Percentiles rank a stretch among this genome's conserved stretches.
These are phyloP conservation scores for Cadophora sp. DNA, from an alignment of 2,329 filamentous ascomycete genomes.

Conservation along the genomic window DNA sequence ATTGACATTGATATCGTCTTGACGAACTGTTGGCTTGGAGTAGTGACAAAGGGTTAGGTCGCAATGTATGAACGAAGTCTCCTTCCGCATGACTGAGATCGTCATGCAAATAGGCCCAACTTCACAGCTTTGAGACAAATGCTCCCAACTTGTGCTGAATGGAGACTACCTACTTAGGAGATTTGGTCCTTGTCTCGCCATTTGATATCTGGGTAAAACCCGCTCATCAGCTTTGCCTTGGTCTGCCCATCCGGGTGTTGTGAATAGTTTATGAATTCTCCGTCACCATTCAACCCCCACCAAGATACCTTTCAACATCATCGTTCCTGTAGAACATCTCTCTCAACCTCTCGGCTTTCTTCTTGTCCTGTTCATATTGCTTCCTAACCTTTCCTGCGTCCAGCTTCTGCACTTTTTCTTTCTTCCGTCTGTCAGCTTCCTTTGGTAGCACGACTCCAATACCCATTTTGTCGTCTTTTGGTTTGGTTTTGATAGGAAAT, in stretches of 20 bases:
- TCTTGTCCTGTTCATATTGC: constrained; percentile 66
- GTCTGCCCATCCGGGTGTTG: not conserved
- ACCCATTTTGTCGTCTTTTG: constrained; percentile 78
- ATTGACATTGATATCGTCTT: too few species aligned
- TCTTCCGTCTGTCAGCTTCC: constrained; percentile 46
- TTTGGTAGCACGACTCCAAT: constrained; percentile 62
- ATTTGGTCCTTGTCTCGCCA: not conserved
- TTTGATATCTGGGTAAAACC: not conserved
- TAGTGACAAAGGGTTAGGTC: too few species aligned
- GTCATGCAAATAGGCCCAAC: too few species aligned
- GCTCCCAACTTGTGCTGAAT: not conserved
- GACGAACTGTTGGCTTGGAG: too few species aligned
- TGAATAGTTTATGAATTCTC: not conserved
- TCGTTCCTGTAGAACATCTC: constrained; percentile 76
- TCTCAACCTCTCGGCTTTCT: constrained; percentile 67
- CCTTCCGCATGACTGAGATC: too few species aligned
- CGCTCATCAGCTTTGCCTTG: not conserved
- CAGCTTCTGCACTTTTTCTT: constrained; percentile 57
- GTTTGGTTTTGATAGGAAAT: constrained; percentile 72
- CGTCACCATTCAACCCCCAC: constrained; percentile 29
- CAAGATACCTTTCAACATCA: constrained; percentile 74
- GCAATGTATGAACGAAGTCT: too few species aligned
- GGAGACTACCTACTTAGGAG: not conserved
- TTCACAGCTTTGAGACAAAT: not conserved
- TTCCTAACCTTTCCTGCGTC: constrained; percentile 75